phyloP scores from a whole-genome alignment of 352 stramenopile genomes.

The Phytophthora aleatoria region DNA sequence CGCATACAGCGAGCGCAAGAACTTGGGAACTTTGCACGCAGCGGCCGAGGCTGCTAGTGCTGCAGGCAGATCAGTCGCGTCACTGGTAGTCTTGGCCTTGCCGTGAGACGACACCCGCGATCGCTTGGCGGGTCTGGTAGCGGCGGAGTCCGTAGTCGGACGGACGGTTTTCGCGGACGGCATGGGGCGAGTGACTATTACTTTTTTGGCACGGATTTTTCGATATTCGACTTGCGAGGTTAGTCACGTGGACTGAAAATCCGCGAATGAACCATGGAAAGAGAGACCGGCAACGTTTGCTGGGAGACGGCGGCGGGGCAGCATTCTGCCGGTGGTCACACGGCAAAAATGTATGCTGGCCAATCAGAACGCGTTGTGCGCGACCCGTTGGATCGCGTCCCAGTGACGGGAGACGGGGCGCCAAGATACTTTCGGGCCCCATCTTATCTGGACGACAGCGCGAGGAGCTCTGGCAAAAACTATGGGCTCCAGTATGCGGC shows the following conservation, averaged over 20 bases:
- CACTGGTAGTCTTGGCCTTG: conserved; percentile 1
- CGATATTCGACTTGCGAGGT: conserved; percentile 11
- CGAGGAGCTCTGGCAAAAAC: conserved; percentile 8
- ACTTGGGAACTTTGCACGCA: conserved; percentile 79
- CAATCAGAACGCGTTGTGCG: conserved; percentile 21
- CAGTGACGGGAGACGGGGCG: conserved; percentile 32
- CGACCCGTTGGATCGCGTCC: conserved; percentile 33
- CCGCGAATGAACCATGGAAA: conserved; percentile 38
- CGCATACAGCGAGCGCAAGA: conserved; percentile 78
- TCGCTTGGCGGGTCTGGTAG: conserved; percentile 18
- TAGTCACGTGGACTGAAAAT: conserved; percentile 31
- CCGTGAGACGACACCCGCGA: conserved; percentile 10
- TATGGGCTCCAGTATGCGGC: conserved; percentile 10
- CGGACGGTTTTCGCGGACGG: conserved; percentile 31
- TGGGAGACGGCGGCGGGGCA: conserved; percentile 9
- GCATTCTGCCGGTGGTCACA: conserved; percentile 25
- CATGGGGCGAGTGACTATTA: conserved; percentile 16
- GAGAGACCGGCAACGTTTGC: conserved; percentile 1
- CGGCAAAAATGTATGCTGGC: conserved; percentile 18
- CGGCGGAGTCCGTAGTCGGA: conserved; percentile 14
- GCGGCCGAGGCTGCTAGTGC: conserved; percentile 8
- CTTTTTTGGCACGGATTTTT: conserved; percentile 10
- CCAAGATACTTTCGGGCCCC: conserved; percentile 27
- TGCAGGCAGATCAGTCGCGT: conserved; percentile 4
- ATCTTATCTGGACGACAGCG: conserved; percentile 21